Base-by-base conservation (phyloP, 2,329 filamentous ascomycete genomes). In the Berkeleyomyces basicola region DNA sequence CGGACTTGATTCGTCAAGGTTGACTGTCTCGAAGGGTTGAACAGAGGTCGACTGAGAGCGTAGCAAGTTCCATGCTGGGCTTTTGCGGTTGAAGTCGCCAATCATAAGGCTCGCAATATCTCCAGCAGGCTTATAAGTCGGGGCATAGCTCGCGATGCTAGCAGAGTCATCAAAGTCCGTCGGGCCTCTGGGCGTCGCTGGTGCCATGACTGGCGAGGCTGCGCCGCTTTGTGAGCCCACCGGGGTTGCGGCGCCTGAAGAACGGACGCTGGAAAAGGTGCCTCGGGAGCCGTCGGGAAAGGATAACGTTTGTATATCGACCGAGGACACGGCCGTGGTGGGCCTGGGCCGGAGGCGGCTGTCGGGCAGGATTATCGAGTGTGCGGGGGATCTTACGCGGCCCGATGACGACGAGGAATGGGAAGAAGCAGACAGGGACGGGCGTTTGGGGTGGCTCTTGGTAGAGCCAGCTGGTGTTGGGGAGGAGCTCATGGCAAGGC, bases 51-150 rank as follows among this genome's bases (percentile, higher is more conserved):
- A 78, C 68, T 86, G 85, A 16, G 82, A 79, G 60, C 80, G 81
- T 36, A 90, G 74, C 59, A 87, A 74, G 67, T 80, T 80, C 82
- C 87, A 88, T 3, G 87, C 84, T 16, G 83, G 79, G 69, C 82
- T 88, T 68, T 80, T 82, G 64, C 79, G 79, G 67, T 82, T 81
- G 43, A 86, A 73, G 33, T 88, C 84, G 49, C 89, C 87, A 7
- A 83, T 84, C 55, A 96, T 80, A 23, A 96, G 77, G 69, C 91
- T 95, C 65, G 90, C 90, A 36, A 88, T 81, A 67, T 96, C 90
- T 3, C 83, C 84, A 0, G 78, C 79, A 16, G 78, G 80, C 46
- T 79, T 84, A 73, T 78, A 75, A 4, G 80, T 86, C 0, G 84
- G 84, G 40, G 82, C 80, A 69, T 82, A 81, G 74, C 85, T 89